These are phyloP conservation scores for Calycina herbarum DNA, from an alignment of 2,329 filamentous ascomycete genomes.

Conservation along the genomic window DNA sequence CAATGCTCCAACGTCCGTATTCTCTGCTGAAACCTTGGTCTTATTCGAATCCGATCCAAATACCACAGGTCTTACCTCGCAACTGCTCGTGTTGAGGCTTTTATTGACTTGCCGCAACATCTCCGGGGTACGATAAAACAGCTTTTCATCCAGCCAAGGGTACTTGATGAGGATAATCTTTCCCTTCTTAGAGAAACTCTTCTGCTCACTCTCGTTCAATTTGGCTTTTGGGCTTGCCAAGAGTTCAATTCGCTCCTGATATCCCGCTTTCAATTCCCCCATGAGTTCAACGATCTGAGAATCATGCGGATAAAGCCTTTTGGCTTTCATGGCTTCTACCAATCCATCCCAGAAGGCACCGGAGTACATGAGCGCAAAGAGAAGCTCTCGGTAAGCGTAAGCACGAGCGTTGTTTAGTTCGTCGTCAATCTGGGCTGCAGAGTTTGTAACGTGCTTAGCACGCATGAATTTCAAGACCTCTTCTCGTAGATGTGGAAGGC, in stretches of 20 bases:
- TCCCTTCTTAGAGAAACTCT: conserved; percentile 13
- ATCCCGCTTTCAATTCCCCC: conserved; percentile 13
- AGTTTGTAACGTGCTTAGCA: not conserved
- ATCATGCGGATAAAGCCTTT: conserved; percentile 25
- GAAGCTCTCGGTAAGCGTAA: conserved; percentile 22
- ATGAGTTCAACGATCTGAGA: conserved; percentile 16
- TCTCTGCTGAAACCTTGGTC: not conserved
- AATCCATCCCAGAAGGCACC: conserved; percentile 31
- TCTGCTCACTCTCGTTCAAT: not conserved
- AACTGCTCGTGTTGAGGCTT: conserved; percentile 4
- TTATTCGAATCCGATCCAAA: conserved; percentile 19
- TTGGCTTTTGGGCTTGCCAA: not conserved
- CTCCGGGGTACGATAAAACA: conserved; percentile 24
- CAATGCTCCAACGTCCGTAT: conserved; percentile 30
- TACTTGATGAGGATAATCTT: conserved; percentile 32
- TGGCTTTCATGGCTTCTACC: conserved; percentile 20
- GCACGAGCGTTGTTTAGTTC: conserved; percentile 20
- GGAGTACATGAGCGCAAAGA: conserved; percentile 23
- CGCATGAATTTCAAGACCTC: conserved; percentile 15
- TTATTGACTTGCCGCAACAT: conserved; percentile 28
- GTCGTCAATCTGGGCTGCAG: conserved; percentile 17
- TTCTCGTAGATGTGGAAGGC: conserved; percentile 7
- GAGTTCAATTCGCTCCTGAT: conserved; percentile 14
- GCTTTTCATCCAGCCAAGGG: conserved; percentile 30
- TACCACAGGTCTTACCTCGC: conserved; percentile 22